These are phyloP conservation scores for Cucurbita ficifolia DNA, from an alignment of 306 rosid genomes.

Conservation along the genomic window DNA sequence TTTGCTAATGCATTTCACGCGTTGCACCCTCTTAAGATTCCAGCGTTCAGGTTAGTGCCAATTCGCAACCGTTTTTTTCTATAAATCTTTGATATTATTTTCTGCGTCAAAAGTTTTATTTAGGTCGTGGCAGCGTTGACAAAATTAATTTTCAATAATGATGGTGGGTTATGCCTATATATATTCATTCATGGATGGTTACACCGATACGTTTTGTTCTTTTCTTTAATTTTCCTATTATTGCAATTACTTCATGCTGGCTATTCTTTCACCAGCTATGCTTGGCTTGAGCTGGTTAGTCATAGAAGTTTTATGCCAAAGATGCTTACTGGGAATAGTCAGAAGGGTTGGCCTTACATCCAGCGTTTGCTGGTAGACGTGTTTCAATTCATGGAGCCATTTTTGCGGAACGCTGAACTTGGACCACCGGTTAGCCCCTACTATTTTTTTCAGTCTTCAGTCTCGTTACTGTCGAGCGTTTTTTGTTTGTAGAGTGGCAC, in stretches of 20 bases:
- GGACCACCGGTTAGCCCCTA: conserved; percentile 53
- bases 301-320: conserved; percentile 93
- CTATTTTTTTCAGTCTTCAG: background rate
- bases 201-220: background rate
- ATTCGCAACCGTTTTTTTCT: background rate
- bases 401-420: conserved; percentile 88
- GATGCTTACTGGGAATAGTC: conserved; percentile 81
- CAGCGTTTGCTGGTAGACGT: conserved; percentile 84
- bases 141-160: background rate
- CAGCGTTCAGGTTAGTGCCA: conserved; percentile 66
- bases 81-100: background rate
- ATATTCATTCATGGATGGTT: background rate
- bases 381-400: conserved; percentile 95
- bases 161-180: background rate
- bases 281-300: conserved; percentile 97
- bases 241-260: background rate
- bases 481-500: background rate
- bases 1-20: conserved; percentile 88
- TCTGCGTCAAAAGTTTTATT: background rate
- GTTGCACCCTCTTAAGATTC: conserved; percentile 87
- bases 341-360: conserved; percentile 83
- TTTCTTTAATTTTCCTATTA: background rate
- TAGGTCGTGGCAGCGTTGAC: background rate
- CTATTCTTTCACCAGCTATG: conserved; percentile 53
- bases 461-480: background rate